Percentiles rank a stretch among this genome's conserved stretches.
Conservation (phyloP, 2,329 filamentous ascomycete genomes). For the Pyrenophora tritici-repentis region DNA sequence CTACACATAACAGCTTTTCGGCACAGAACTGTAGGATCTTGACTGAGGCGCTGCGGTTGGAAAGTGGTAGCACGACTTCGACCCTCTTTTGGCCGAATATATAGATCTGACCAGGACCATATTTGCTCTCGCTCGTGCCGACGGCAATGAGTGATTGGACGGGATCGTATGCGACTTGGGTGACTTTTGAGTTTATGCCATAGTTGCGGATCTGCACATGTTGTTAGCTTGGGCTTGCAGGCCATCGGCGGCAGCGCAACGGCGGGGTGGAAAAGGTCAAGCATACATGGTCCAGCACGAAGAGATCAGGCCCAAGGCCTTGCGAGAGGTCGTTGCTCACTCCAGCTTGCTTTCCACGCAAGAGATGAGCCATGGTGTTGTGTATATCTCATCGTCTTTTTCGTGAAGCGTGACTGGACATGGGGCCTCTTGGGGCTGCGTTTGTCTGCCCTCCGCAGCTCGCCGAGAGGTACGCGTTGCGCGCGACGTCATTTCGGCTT, state of each 20-base stretch:
- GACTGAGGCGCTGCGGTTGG: slow-evolving; percentile 71
- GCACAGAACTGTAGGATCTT: slow-evolving; percentile 81
- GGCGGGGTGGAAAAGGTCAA: slow-evolving; percentile 28
- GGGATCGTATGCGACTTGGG: slow-evolving; percentile 87
- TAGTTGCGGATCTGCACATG: slow-evolving; percentile 40
- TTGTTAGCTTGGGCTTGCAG: slow-evolving; percentile 23
- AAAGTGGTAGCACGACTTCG: slow-evolving; percentile 72
- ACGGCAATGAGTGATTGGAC: slow-evolving; percentile 91
- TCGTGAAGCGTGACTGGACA: slow-evolving; percentile 12
- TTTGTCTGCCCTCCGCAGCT: slow-evolving; percentile 15
- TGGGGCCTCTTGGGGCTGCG: slow-evolving; percentile 14
- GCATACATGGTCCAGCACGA: slow-evolving; percentile 78
- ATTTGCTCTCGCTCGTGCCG: slow-evolving; percentile 85
- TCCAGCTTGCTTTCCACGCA: slow-evolving; percentile 91
- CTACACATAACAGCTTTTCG: slow-evolving; percentile 82
- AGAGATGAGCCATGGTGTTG: slow-evolving; percentile 76
- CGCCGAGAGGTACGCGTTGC: slow-evolving; percentile 18
- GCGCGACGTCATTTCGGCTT: slow-evolving; percentile 27
- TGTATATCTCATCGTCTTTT: slow-evolving; percentile 35
- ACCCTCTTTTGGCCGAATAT: slow-evolving; percentile 84
- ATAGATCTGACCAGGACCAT: slow-evolving; percentile 85
- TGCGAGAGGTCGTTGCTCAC: slow-evolving; percentile 89
- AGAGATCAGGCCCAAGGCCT: slow-evolving; percentile 76
- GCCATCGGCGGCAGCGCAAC: slow-evolving; percentile 1
- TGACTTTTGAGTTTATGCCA: slow-evolving; percentile 68